phyloP scores from a whole-genome alignment of 192 early-diverging fungal species.

The Coemansia sp. region DNA sequence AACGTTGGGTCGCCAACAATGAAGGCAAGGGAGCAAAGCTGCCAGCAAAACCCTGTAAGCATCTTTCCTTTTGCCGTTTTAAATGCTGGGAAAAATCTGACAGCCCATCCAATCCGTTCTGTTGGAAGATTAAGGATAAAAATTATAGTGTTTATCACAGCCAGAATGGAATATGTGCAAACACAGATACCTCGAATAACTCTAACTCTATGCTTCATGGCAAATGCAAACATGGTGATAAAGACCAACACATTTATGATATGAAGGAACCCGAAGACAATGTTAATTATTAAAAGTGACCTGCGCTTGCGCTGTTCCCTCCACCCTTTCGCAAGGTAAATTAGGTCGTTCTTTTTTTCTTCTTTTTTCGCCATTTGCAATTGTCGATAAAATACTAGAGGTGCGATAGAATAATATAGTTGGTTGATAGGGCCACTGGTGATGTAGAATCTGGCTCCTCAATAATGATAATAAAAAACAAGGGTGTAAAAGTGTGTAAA shows the following conservation, averaged over 20 bases:
- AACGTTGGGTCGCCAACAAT: neutral
- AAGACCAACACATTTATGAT: neutral
- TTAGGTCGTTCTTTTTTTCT: too few relatives aligned
- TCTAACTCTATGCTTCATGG: too few relatives aligned
- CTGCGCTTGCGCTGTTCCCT: neutral
- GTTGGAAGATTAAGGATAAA: neutral
- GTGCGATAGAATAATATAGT: neutral
- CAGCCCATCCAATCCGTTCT: too few relatives aligned
- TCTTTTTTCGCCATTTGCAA: neutral
- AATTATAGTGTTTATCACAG: neutral
- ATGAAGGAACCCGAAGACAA: neutral
- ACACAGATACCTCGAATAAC: neutral
- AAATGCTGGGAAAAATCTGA: neutral
- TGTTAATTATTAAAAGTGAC: neutral
- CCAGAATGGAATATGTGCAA: neutral
- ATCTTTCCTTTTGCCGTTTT: neutral
- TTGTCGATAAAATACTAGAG: neutral
- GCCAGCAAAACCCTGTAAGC: neutral
- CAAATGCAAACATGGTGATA: neutral
- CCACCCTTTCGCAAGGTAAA: rapidly evolving
- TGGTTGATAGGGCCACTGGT: neutral
- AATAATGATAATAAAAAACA: neutral
- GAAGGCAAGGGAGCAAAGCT: neutral
- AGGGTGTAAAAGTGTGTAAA: neutral
- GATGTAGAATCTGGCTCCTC: neutral